These are phyloP conservation scores for Aureobasidium sp. DNA, from an alignment of 2,329 filamentous ascomycete genomes.

Conservation along the genomic window DNA sequence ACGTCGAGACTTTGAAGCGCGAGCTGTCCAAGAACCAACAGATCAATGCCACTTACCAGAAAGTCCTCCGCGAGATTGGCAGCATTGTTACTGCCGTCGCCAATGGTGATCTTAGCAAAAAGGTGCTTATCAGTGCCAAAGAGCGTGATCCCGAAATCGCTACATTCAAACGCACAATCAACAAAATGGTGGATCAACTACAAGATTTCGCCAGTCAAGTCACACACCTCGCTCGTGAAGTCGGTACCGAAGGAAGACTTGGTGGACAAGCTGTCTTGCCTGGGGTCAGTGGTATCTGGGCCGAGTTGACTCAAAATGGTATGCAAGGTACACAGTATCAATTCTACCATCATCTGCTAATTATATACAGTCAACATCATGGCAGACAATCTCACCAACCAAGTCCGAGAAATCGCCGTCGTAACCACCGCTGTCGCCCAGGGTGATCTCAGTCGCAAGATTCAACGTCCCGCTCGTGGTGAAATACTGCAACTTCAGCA, in stretches of 20 bases:
- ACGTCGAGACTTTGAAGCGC: slow-evolving; percentile 80
- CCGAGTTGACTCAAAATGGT: slow-evolving; percentile 68
- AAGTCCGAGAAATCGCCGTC: slow-evolving; percentile 94
- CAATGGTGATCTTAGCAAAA: slow-evolving; percentile 90
- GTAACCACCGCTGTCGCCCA: slow-evolving; percentile 93
- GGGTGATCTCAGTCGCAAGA: slow-evolving; percentile 92
- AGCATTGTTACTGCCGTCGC: slow-evolving; percentile 96
- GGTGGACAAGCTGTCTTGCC: slow-evolving; percentile 90
- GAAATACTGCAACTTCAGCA: slow-evolving; percentile 94
- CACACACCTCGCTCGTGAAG: slow-evolving; percentile 85
- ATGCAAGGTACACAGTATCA: slow-evolving; percentile 18
- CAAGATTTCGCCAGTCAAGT: slow-evolving; percentile 96
- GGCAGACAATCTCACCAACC: slow-evolving; percentile 95
- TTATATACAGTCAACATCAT: slow-evolving; percentile 71
- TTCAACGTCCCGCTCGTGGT: slow-evolving; percentile 84
- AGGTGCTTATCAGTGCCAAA: slow-evolving; percentile 87
- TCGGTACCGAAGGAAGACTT: slow-evolving; percentile 89
- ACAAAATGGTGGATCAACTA: slow-evolving; percentile 98
- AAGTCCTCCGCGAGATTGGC: slow-evolving; percentile 90
- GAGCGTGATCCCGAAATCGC: slow-evolving; percentile 99
- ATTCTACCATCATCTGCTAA: slow-evolving; percentile 15
- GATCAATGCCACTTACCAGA: slow-evolving; percentile 97
- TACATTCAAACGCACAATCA: slow-evolving; percentile 95
- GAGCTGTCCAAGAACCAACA: slow-evolving; percentile 96
- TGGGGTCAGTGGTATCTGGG: slow-evolving; percentile 94